Base-by-base conservation (phyloP, 2,329 filamentous ascomycete genomes). In the Shiraia bambusicola region DNA sequence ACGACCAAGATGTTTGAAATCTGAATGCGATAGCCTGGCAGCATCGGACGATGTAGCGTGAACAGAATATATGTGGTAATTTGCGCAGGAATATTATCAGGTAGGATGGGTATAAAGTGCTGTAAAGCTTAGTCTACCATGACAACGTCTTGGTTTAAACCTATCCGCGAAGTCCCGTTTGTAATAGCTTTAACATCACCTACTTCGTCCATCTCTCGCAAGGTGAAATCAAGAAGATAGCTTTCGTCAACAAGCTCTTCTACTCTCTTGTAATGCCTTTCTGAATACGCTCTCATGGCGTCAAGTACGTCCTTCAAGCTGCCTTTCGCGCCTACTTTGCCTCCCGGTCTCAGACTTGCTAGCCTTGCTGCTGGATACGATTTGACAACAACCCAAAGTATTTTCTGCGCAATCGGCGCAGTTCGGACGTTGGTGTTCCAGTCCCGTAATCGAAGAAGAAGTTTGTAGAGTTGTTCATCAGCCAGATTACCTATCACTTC, bases 361-460 rank as follows among this genome's bases (percentile, higher is more conserved):
- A 97, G 81, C 42, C 85, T 82, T 34, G 82, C 81, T 2, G 88
- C 87, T 1, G 90, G 87, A 60, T 95, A 95, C 45, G 83, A 87
- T 52, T 83, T 82, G 37, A 95, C 82, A 6, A 98, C 64, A 1
- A 87, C 82, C 74, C 83, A 86, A 6, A 98, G 72, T 11, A 98
- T 84, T 25, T 85, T 82, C 70, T 98, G 93, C 1, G 93, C 87
- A 1, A 97, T 83, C 4, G 84, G 80, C 1, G 90, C 85, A 3
- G 89, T 95, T 47, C 88, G 80, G 0, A 89, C 90, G 58, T 97
- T 97, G 4, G 93, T 95, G 66, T 98, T 98, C 93, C 93, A 98
- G 71, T 98, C 93, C 32, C 94, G 80, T 31, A 96, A 71, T 44
- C 93, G 79, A 27, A 92, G 75, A 1, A 98, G 78, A 11, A 98